Evolutionary conservation across 495 filamentous ascomycete genomes (phyloP), one percentile per base, ranked within the genome.

Genomic region (Penicillium taxi): DNA sequence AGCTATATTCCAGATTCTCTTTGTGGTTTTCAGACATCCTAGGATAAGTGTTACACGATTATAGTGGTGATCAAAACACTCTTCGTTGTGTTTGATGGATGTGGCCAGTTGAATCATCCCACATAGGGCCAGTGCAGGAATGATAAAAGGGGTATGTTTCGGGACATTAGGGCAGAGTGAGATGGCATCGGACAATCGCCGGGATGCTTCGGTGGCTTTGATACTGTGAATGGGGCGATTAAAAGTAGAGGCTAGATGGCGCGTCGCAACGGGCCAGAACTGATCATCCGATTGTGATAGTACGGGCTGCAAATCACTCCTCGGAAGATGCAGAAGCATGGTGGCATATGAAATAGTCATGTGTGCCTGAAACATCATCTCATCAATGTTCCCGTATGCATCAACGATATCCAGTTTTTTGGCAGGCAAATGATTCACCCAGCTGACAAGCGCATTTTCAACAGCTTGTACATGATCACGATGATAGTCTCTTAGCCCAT

Each of bases 361-460:
- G 18, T 69, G 65, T 6, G 65, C 63, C 31, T 67, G 63, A 26
- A 69, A 66, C 41, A 69, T 52, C 58, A 69, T 69, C 35, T 69
- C 65, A 26, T 69, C 65, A 11, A 69, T 58, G 25, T 57, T 61
- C 5, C 64, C 64, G 31, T 66, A 66, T 13, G 50, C 50, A 38
- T 68, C 63, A n/a, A 68, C 57, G 24, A 68, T 58, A 26, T 66
- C 64, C 15, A 59, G 39, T 27, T 68, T 68, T 28, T 51, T 55
- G 7, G 57, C 35, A 0, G 64, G 64, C 5, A 68, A 41, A 35
- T 66, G 63, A 42, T 68, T 64, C 25, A 56, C 48, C 64, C 64
- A 68, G 48, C 64, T 66, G 17, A 63, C 58, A 6, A 68, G 54
- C 9, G 64, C 63, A 44, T 68, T 68, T 23, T 63, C 61, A 4